A percentile compares a stretch with the other conserved stretches of the same genome.
Evolutionary conservation across 148 eudicot genomes (phyloP).

Genomic region (Vaccinium corymbosum): DNA sequence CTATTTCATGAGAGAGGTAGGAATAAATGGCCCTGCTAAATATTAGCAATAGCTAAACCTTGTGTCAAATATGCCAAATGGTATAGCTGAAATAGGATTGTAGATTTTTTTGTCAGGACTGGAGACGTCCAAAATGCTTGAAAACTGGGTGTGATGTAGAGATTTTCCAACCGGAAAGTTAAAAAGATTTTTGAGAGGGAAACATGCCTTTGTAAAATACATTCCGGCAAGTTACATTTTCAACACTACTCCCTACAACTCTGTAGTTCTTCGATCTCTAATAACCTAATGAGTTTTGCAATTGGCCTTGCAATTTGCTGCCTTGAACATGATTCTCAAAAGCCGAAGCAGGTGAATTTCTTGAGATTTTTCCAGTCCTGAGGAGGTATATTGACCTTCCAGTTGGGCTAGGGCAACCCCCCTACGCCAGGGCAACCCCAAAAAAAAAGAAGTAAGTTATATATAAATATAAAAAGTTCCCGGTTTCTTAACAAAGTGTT

Average conservation of each 20-base stretch:
- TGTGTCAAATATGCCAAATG: neutral
- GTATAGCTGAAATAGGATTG: neutral
- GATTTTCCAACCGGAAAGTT: neutral
- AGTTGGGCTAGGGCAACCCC: too few relatives aligned
- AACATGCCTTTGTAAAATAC: neutral
- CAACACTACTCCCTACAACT: neutral
- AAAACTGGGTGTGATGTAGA: neutral
- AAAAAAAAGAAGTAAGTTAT: too few relatives aligned
- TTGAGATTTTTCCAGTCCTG: neutral
- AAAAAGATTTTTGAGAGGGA: neutral
- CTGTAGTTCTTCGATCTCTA: neutral
- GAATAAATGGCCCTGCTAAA: neutral
- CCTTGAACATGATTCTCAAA: neutral
- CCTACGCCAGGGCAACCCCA: too few relatives aligned
- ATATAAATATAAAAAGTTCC: too few relatives aligned
- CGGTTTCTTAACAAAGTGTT: too few relatives aligned
- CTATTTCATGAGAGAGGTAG: neutral
- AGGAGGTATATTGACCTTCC: neutral
- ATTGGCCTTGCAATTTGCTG: constrained; percentile 14
- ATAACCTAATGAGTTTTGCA: neutral
- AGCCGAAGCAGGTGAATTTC: constrained; percentile 14
- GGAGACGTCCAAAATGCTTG: neutral
- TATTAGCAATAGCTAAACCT: neutral
- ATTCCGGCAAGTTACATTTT: neutral
- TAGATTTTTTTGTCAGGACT: neutral